Base-by-base conservation (phyloP, 1,139 yeast genomes). In the Lodderomyces elongisporus region DNA sequence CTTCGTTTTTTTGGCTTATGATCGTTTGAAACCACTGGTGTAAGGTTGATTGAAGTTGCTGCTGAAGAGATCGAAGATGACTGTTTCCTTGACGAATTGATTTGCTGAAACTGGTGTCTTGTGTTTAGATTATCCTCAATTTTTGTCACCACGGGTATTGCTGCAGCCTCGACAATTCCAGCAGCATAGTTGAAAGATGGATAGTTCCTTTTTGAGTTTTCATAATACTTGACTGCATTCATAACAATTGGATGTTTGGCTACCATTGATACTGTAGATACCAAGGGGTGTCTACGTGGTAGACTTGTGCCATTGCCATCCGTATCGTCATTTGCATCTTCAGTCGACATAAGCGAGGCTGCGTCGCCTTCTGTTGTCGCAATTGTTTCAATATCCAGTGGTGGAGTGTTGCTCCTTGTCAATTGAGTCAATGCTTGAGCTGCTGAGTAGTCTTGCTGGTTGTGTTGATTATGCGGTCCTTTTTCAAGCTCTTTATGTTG, bases 101-200 rank as follows among this genome's bases (percentile, higher is more conserved):
- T 42, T 30, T 49, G 10, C 26, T 24, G 26, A 13, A 10, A 58
- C 39, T 58, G 60, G 38, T 66, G 67, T 38, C 70, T 53, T 28
- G 48, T 59, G 43, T 66, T 67, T 38, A 66, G 57, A 39, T 66
- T 71, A 30, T 58, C 66, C 45, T 72, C 79, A 31, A 72, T 66
- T 34, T 65, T 69, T 40, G 56, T 66, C 12, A 75, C 79, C 33
- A 76, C 71, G 1, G 81, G 82, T 24, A 67, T 52, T 3, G 83
- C 79, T 1, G 79, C 82, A 37, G 72, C 66, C 50, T 79, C 85
- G 21, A 79, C 74, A 42, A 75, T 71, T 29, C 73, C 84, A 2
- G 85, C 85, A 25, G 84, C 82, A 49, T 77, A 77, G 48, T 73
- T 75, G 50, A 79, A 76, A 5, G 80, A 74, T 3, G 78, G 73